A percentile compares a stretch with the other conserved stretches of the same genome.
Evolutionary conservation across 2,329 filamentous ascomycete species (phyloP).

Genomic region (Ophiognomonia clavigignenti-juglandacearum): DNA sequence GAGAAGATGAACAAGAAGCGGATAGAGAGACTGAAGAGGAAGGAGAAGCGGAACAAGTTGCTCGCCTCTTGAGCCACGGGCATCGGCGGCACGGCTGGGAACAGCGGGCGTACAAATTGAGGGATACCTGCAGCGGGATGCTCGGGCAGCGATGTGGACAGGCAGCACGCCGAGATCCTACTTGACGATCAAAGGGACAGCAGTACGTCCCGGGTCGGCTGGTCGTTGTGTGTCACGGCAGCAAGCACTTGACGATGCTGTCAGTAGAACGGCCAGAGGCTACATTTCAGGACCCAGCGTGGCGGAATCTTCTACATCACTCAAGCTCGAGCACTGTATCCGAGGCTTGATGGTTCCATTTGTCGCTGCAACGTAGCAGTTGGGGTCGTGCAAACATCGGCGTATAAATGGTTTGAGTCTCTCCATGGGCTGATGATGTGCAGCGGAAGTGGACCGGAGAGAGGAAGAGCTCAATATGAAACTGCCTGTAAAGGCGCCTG

Average conservation of each 20-base stretch:
- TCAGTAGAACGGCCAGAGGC: neutral
- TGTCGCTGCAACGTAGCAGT: slow-evolving; percentile 1
- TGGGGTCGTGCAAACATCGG: slow-evolving; percentile 1
- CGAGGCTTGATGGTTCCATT: neutral
- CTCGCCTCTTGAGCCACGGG: slow-evolving; percentile 53
- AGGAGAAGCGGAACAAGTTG: slow-evolving; percentile 93
- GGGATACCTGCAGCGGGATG: slow-evolving; percentile 3
- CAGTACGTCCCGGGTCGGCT: neutral
- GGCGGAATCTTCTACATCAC: neutral
- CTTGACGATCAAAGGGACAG: neutral
- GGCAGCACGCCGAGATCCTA: neutral
- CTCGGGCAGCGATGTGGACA: neutral
- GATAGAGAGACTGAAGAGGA: slow-evolving; percentile 86
- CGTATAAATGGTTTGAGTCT: neutral
- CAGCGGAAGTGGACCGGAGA: slow-evolving; percentile 1
- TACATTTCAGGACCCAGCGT: neutral
- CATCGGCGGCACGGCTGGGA: no score
- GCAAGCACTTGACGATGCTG: neutral
- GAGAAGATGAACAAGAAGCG: slow-evolving; percentile 98
- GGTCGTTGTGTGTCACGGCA: slow-evolving; percentile 2
- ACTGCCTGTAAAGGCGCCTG: slow-evolving; percentile 5
- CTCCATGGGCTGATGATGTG: slow-evolving; percentile 8
- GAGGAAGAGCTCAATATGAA: slow-evolving; percentile 6
- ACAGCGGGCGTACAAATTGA: neutral
- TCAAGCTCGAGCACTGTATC: neutral